Percentiles rank a stretch among this genome's conserved stretches.
These are phyloP conservation scores for Fusarium miscanthi DNA, from an alignment of 2,329 filamentous ascomycete genomes.

Conservation along the genomic window DNA sequence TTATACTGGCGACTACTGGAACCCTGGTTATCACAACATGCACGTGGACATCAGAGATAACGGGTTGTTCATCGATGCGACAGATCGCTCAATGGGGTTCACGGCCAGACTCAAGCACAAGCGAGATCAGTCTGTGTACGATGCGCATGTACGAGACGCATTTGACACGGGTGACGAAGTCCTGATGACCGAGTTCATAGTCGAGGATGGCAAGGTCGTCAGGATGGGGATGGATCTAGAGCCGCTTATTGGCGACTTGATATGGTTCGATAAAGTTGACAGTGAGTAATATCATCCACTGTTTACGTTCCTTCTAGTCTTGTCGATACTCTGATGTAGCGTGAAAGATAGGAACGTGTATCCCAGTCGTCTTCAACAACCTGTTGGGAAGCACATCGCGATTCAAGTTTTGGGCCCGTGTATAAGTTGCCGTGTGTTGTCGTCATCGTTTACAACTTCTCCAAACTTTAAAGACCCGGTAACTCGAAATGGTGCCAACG, in stretches of 20 bases:
- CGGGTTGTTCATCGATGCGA: slow-evolving; percentile 41
- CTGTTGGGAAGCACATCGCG: neutral
- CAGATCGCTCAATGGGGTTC: slow-evolving; percentile 45
- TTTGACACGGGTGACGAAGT: slow-evolving; percentile 28
- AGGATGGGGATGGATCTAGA: slow-evolving; percentile 39
- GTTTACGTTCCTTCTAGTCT: rapidly evolving
- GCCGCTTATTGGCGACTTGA: slow-evolving; percentile 15
- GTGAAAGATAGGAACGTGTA: neutral
- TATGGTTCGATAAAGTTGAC: slow-evolving; percentile 36
- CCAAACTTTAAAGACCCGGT: neutral
- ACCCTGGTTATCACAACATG: slow-evolving; percentile 44
- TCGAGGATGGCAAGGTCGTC: slow-evolving; percentile 17
- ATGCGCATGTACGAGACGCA: slow-evolving; percentile 27
- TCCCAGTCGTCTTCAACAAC: neutral
- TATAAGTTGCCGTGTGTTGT: neutral
- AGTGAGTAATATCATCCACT: neutral
- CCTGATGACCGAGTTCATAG: slow-evolving; percentile 29
- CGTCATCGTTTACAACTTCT: slow-evolving; percentile 6
- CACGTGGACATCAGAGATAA: slow-evolving; percentile 31
- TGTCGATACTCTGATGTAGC: rapidly evolving
- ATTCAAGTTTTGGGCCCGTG: rapidly evolving
- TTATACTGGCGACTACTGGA: slow-evolving; percentile 42
- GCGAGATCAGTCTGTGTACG: slow-evolving; percentile 29
- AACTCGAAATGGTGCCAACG: neutral
- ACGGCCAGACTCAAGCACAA: slow-evolving; percentile 37